Conservation (phyloP, 176 grass and related monocot genomes). For the Pontederia paniculata region DNA sequence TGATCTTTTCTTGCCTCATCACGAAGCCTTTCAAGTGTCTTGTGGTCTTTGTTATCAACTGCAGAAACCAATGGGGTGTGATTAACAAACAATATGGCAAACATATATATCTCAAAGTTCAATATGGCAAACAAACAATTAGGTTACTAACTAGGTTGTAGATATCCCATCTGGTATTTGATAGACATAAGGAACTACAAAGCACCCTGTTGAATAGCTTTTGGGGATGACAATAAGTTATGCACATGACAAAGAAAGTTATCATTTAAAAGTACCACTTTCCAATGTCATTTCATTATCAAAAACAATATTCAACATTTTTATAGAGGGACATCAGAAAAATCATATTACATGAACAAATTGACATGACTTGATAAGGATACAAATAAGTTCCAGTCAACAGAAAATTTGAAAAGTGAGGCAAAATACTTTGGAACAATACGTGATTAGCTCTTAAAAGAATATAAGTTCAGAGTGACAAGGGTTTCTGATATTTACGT, state of each 20-base stretch:
- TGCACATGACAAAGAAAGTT: too few relatives aligned
- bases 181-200: too few relatives aligned
- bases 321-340: not conserved
- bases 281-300: too few relatives aligned
- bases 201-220: too few relatives aligned
- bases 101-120: not conserved
- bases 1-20: conserved; percentile 7
- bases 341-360: not conserved
- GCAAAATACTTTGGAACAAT: not conserved
- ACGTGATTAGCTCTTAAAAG: not conserved
- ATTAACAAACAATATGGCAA: not conserved
- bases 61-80: not conserved
- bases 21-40: conserved; percentile 16
- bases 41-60: conserved; percentile 13
- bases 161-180: too few relatives aligned
- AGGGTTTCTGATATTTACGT: conserved; percentile 44
- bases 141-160: too few relatives aligned
- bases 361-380: not conserved
- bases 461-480: not conserved
- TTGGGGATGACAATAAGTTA: too few relatives aligned
- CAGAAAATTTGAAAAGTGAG: not conserved
- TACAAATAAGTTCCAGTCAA: not conserved
- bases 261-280: too few relatives aligned
- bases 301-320: too few relatives aligned
- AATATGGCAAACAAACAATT: not conserved